Percentiles rank a stretch among this genome's conserved stretches.
Conservation (phyloP, 768 basidiomycete species). For the Lyophyllum decastes region DNA sequence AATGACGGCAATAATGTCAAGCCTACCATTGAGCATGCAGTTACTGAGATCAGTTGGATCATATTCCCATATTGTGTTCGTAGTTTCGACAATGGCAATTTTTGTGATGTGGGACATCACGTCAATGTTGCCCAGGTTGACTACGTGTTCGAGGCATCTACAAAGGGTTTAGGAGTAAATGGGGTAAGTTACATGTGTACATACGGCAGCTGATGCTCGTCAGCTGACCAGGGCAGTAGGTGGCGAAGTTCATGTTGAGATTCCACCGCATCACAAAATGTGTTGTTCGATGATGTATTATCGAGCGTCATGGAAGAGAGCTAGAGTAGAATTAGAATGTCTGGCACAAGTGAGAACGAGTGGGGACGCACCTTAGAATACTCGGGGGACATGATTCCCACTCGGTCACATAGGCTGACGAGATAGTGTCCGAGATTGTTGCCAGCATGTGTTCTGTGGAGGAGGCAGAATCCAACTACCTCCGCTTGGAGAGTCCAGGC, state of each 20-base stretch:
- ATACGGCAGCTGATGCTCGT: neutral
- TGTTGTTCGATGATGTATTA: slow-evolving; percentile 3
- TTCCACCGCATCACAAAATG: neutral
- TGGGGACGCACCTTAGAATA: slow-evolving; percentile 26
- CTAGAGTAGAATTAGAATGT: slow-evolving; percentile 19
- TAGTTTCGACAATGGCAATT: neutral
- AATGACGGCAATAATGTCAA: slow-evolving; percentile 14
- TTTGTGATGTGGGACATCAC: neutral
- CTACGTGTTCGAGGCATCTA: too few relatives aligned
- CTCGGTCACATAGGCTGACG: slow-evolving; percentile 21
- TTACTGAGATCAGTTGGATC: slow-evolving; percentile 17
- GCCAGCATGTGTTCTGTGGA: slow-evolving; percentile 25
- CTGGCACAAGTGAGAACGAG: too few relatives aligned
- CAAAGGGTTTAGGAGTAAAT: too few relatives aligned
- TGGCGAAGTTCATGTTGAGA: neutral
- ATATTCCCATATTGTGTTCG: neutral
- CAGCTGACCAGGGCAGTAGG: neutral
- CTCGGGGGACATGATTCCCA: slow-evolving; percentile 19
- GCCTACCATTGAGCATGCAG: slow-evolving; percentile 21
- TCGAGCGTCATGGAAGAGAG: slow-evolving; percentile 12
- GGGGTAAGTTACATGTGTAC: neutral
- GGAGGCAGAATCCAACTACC: slow-evolving; percentile 22
- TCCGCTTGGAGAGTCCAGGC: slow-evolving; percentile 23
- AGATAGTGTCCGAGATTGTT: slow-evolving; percentile 28
- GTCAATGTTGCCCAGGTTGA: neutral